Base-by-base conservation (phyloP, 495 filamentous ascomycete genomes). In the Tuber melanosporum region DNA sequence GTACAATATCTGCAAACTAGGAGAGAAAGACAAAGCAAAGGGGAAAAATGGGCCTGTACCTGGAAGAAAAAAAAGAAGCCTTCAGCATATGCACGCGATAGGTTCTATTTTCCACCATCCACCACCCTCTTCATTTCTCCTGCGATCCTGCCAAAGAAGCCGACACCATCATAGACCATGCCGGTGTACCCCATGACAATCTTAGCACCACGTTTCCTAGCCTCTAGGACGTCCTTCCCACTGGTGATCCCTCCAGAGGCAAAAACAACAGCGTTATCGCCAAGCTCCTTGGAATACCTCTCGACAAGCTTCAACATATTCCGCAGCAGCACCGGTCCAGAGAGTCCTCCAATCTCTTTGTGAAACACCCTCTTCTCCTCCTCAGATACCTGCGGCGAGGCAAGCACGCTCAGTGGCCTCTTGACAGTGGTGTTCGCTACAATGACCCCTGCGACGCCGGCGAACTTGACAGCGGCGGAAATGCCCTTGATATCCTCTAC, bases 351-450 rank as follows among this genome's bases (percentile, higher is more conserved):
- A 14, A 90, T 88, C 86, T 99, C 94, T 39, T 86, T 49, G 14
- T 70, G 86, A 71, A 97, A 79, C 0, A 90, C 86, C 70, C 85
- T 80, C 80, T 90, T 88, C 83, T 98, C 95, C 78, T 89, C 89
- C 6, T 85, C 77, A 0, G 91, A 89, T 22, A 95, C 86, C 49
- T 85, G 84, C 74, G 90, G 89, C 12, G 90, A 91, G 47, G 87
- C 82, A 20, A 93, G 90, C 14, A 92, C 82, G n/a, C 92, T 84
- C 5, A 89, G 89, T 3, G 91, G 89, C 19, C 95, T 88, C 76
- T 89, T 87, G 84, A 94, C 97, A 3, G 95, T 99, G 0, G 95
- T 99, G 85, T 99, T 99, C 0, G 94, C 95, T n/a, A 99, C 95
- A 80, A 98, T 97, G 7, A 99, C 91, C 0, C 95, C 95, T 77